A percentile compares a stretch with the other conserved stretches of the same genome.
These are phyloP conservation scores for Acanthamoeba lenticulata DNA, from an alignment of 208 protist genomes.

Conservation along the genomic window DNA sequence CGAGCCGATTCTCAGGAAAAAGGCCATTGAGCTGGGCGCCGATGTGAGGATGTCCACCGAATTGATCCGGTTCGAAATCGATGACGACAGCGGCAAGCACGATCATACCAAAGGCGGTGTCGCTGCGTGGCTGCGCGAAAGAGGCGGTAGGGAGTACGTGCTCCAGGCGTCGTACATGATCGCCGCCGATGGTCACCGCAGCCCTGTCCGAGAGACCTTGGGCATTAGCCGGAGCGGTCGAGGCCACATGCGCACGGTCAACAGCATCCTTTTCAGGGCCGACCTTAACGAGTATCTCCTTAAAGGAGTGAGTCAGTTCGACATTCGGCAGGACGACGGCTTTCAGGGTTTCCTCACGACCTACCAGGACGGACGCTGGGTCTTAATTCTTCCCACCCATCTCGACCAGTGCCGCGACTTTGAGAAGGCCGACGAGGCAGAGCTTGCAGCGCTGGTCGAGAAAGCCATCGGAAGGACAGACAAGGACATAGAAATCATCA, in stretches of 20 bases:
- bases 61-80: neutral
- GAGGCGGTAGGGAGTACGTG: neutral
- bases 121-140: neutral
- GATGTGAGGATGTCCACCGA: neutral
- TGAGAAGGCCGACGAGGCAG: neutral
- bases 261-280: constrained; percentile 57
- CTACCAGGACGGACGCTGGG: constrained; percentile 15
- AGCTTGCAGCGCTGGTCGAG: neutral
- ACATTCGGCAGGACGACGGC: constrained; percentile 63
- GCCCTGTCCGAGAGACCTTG: neutral
- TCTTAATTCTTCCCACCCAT: neutral
- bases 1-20: neutral
- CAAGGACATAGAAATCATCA: constrained; percentile 21
- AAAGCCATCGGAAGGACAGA: neutral
- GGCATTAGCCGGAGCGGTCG: constrained; percentile 52
- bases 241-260: constrained; percentile 59
- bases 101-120: no score
- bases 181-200: constrained; percentile 58
- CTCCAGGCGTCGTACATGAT: constrained; percentile 28
- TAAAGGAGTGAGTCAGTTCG: neutral
- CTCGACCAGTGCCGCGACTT: neutral
- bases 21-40: neutral
- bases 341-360: constrained; percentile 62
- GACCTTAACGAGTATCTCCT: neutral
- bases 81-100: no score